A percentile compares a stretch with the other conserved stretches of the same genome.
phyloP scores from a whole-genome alignment of 2,329 filamentous ascomycete genomes.

The Venturia asperata region DNA sequence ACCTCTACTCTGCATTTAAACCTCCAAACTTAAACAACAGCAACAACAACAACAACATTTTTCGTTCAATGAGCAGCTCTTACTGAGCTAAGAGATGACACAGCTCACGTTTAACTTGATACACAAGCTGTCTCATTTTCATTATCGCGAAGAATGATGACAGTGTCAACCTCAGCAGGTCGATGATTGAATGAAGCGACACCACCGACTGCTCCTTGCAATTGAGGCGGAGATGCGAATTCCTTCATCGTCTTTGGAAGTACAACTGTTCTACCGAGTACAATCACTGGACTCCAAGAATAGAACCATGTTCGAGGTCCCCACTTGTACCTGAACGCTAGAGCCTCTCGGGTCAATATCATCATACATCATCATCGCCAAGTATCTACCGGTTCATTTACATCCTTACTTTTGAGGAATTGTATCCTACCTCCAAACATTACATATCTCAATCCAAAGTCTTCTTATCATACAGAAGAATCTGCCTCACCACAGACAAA shows the following conservation, averaged over 20 bases:
- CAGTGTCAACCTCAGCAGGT: no score
- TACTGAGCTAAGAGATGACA: no score
- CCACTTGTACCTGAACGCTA: slow-evolving; percentile 1
- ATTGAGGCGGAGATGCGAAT: no score
- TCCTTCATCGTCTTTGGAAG: not conserved
- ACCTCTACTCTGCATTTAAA: not conserved
- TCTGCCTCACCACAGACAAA: not conserved
- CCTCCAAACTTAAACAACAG: not conserved
- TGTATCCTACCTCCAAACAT: no score
- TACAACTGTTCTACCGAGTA: not conserved
- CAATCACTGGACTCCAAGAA: not conserved
- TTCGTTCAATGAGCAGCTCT: no score
- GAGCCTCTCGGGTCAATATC: not conserved
- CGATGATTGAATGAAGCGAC: not conserved
- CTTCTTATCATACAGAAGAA: not conserved
- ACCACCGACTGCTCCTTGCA: not conserved
- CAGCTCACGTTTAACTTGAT: no score
- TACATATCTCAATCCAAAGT: not conserved
- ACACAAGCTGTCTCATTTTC: no score
- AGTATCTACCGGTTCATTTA: not conserved
- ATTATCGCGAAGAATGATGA: no score
- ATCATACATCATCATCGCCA: slow-evolving; percentile 5
- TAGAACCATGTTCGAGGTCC: not conserved
- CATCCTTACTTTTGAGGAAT: not conserved
- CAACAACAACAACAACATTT: not conserved